Percentiles rank a stretch among this genome's conserved stretches.
These are phyloP conservation scores for Suillus spraguei DNA, from an alignment of 768 basidiomycete genomes.

Conservation along the genomic window DNA sequence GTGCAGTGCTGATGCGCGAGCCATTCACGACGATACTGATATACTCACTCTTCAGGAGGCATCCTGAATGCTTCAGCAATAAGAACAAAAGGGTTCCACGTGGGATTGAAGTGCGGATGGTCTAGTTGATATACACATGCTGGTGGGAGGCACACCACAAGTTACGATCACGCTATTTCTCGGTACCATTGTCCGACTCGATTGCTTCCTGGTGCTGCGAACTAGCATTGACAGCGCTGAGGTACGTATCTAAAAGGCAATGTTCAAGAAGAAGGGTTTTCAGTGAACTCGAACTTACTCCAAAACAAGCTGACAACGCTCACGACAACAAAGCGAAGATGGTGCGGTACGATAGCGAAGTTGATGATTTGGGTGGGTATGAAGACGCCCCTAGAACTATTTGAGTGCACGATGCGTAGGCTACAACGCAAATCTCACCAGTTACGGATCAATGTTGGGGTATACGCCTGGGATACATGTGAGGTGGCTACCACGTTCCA, in stretches of 20 bases:
- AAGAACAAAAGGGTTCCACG: neutral
- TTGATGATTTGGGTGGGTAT: conserved; percentile 80
- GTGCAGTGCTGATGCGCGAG: neutral
- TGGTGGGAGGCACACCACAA: conserved; percentile 2
- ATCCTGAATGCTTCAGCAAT: neutral
- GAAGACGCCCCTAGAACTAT: conserved; percentile 59
- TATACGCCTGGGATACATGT: conserved; percentile 54
- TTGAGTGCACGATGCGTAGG: neutral
- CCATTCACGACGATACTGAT: neutral
- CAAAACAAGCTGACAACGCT: conserved; percentile 80
- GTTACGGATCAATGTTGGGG: conserved; percentile 73
- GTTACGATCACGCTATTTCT: conserved; percentile 5
- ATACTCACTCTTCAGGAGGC: too few species aligned
- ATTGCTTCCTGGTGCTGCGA: conserved; percentile 10
- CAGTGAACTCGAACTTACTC: conserved; percentile 55
- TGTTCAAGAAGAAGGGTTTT: neutral
- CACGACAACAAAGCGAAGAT: conserved; percentile 74
- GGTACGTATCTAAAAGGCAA: conserved; percentile 54
- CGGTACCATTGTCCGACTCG: neutral
- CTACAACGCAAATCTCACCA: conserved; percentile 47
- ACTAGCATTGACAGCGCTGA: conserved; percentile 57
- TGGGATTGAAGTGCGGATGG: neutral
- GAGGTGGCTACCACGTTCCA: neutral
- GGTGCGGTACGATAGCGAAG: conserved; percentile 75
- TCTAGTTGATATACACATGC: conserved; percentile 3